Evolutionary conservation across 208 protist species (phyloP), one percentile per base, ranked within the genome.

Genomic region (Leptomonas pyrrhocoris): DNA sequence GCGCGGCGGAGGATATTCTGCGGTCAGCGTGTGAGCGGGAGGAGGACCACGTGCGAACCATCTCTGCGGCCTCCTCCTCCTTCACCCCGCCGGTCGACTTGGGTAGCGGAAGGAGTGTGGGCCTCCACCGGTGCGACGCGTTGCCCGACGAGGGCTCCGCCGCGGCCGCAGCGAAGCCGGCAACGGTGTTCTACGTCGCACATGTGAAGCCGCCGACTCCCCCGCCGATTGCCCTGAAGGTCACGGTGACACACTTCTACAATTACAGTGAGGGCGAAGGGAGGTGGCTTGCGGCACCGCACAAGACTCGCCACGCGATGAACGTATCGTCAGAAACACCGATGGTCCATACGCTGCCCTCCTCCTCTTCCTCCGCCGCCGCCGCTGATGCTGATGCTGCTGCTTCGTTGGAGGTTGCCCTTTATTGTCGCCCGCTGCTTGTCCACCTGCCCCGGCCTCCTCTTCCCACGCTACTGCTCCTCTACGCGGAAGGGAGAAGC

Each of bases 381-480:
- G 2, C 8, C 42, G 59, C 36, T 27, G 42, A 53, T 18, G 23
- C 18, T 16, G 46, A 19, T 5, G 38, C 40, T 16, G 21, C 13
- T 4, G 2, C 38, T 31, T 31, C 58, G 5, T 42, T 74, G n/a
- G 21, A 56, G 27, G 68, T 74, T 15, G 49, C 68, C 16, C 68
- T 74, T 16, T 74, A 74, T 40, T 74, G 68, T 28, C 57, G 68
- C 25, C 68, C 68, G 38, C 27, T 74, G 38, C 58, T 74, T 25
- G 50, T 74, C 2, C 68, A 66, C 23, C 49, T 74, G 56, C 58
- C 68, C 2, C 48, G 25, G 1, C 68, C 58, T 8, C 43, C 68
- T 4, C 59, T 74, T 2, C 46, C 46, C 66, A 27, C 56, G 9
- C 31, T 45, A 16, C 31, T 45, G 1, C 40, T 62, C 4, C 66